Evolutionary conservation across 371 early-diverging fungal species (phyloP), one percentile per base, ranked within the genome.

Genomic region (Mucor velutinosus): DNA sequence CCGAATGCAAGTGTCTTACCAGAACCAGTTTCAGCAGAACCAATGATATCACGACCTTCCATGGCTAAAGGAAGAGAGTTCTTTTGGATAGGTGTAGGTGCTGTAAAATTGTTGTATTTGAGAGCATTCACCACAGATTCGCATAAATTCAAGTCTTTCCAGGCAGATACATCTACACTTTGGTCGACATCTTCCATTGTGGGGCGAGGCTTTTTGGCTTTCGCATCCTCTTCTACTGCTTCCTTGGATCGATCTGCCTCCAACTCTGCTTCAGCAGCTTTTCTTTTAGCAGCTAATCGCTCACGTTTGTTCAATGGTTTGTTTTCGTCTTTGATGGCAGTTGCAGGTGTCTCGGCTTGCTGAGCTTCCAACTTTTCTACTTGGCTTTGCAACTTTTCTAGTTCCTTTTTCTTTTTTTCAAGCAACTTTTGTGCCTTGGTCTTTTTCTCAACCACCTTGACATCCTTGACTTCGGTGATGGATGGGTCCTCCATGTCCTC

Each of bases 11-110:
- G 75, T 1, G 97, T 97, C 81, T 98, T 98, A 67, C 97, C 98
- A 17, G 95, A 94, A 73, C 95, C 95, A 2, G 99, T 99, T 70
- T 97, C 95, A 1, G 99, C 99, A 23, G 97, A 95, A 60, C 99
- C 99, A 45, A 99, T 90, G 62, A 99, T 88, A 75, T 99, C 97
- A 39, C 94, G 87, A 39, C 93, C 90, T 4, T 74, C 59, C 29
- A 89, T 71, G 27, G 96, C 87, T 32, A 89, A 70, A 14, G 93
- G 90, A 43, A 99, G 84, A 10, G 95, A 86, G 66, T 94, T 83
- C 12, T 87, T 81, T 84, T 99, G 99, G 69, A 99, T 99, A 25
- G 93, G 92, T 1, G 99, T 99, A 4, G 99, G 99, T 21, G 78
- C 69, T 1, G 74, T 65, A 69, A 96, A 98, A 19, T 88, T 82